Evolutionary conservation across 2,329 filamentous ascomycete species (phyloP).

Genomic region (Triangularia verruculosa): DNA sequence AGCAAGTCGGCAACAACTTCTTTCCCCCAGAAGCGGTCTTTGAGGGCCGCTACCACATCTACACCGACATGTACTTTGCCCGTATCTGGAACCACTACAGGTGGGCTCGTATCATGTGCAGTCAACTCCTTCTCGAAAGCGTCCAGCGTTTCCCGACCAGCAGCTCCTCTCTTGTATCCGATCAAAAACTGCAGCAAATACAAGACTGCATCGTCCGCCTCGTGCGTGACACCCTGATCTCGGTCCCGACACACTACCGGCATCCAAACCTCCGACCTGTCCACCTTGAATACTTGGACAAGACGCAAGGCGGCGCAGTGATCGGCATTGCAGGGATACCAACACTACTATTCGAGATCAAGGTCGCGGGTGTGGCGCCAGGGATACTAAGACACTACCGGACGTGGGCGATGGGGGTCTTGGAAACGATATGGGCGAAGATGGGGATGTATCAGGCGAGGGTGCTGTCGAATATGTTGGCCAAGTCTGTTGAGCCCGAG

Average conservation of each 20-base stretch:
- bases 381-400: conserved; percentile 43
- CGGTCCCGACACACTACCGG: conserved; percentile 50
- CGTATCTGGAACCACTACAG: conserved; percentile 59
- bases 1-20: conserved; percentile 29
- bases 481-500: conserved; percentile 11
- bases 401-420: conserved; percentile 43
- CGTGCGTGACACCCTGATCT: conserved; percentile 45
- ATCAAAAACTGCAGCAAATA: conserved; percentile 32
- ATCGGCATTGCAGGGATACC: conserved; percentile 48
- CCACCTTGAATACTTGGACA: conserved; percentile 34
- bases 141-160: conserved; percentile 39
- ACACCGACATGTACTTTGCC: conserved; percentile 51
- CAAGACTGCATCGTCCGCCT: conserved; percentile 38
- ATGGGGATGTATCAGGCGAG: conserved; percentile 52
- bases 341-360: conserved; percentile 48
- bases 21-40: conserved; percentile 46
- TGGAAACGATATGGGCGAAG: conserved; percentile 49
- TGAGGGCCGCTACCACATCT: conserved; percentile 52
- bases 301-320: conserved; percentile 38
- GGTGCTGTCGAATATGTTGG: conserved; percentile 39
- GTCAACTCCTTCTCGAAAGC: conserved; percentile 47
- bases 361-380: conserved; percentile 45
- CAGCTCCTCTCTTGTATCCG: conserved; percentile 33
- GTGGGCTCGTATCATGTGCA: conserved; percentile 53
- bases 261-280: conserved; percentile 41